Conservation (phyloP, 805 yeast species). For the Wickerhamiella lipophila region DNA sequence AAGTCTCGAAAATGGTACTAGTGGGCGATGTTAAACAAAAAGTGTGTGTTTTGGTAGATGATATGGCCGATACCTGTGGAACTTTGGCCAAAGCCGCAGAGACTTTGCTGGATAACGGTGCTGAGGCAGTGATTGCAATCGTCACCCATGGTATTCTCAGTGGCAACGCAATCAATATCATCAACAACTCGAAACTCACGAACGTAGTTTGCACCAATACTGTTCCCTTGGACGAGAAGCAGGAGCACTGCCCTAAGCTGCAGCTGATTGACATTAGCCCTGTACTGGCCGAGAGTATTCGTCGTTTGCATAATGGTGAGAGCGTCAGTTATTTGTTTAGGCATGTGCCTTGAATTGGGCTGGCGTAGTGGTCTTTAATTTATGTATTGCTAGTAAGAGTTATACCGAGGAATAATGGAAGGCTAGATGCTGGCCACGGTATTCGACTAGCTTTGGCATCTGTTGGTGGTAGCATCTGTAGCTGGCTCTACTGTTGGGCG, state of each 20-base stretch:
- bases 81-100: conserved; percentile 92
- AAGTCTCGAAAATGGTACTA: conserved; percentile 85
- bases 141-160: conserved; percentile 93
- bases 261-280: conserved; percentile 77
- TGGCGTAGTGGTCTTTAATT: too few species aligned
- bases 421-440: too few species aligned
- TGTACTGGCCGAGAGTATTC: conserved; percentile 81
- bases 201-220: conserved; percentile 86
- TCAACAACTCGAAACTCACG: conserved; percentile 53
- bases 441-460: too few species aligned
- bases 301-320: conserved; percentile 94
- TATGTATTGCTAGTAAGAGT: too few species aligned
- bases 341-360: conserved; percentile 31
- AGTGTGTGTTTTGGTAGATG: conserved; percentile 79
- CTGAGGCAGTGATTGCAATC: conserved; percentile 75
- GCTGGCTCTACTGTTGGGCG: too few species aligned
- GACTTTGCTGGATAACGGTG: conserved; percentile 65
- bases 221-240: conserved; percentile 63
- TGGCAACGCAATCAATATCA: conserved; percentile 64
- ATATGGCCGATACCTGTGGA: conserved; percentile 98
- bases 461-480: too few species aligned
- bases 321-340: conserved; percentile 77
- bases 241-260: conserved; percentile 49
- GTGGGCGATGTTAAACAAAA: conserved; percentile 87
- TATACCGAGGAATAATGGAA: too few species aligned